Evolutionary conservation across 495 filamentous ascomycete genomes (phyloP), one percentile per base, ranked within the genome.

Genomic region (Thermothielavioides terrestris): DNA sequence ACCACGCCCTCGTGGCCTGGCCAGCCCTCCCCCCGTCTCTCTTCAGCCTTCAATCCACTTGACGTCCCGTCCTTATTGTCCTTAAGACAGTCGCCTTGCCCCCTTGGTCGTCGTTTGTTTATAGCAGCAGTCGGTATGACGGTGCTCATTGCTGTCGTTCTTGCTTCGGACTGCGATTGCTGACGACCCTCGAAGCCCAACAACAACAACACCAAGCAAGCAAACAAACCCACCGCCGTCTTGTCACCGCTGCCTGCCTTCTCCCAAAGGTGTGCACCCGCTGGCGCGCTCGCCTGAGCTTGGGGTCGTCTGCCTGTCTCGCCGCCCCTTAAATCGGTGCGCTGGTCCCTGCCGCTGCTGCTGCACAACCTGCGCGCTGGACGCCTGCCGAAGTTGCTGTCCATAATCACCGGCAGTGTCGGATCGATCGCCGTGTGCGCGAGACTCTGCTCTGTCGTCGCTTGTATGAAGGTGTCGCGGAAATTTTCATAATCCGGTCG

Each of bases 401-500:
- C 11, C 2, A 2, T 20, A 4, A 8, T 38, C 36, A 8, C 20
- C 37, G 14, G 35, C 34, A 17, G 31, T 38, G 30, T 40, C 49
- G 35, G 34, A 28, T 18, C 42, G 36, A 49, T 61, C 49, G 39
- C 36, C 40, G 15, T 30, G 14, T 40, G 35, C 39, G 30, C 34
- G 26, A 17, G 6, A 23, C 38, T 23, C 42, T 41, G 50, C 45
- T 49, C 49, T 49, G 26, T 54, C 52, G 23, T 48, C 52, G 49
- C 32, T 47, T 57, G 53, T 52, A 39, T 52, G 42, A 52, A 51
- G 52, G 23, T 50, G 57, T 60, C 53, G 55, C 57, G 53, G 53
- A 55, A 58, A 50, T 53, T 49, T 43, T 53, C 55, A 60, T 63
- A 56, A 56, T 57, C 49, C 43, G 57, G 62, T 71, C 55, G 67